These are phyloP conservation scores for Penicillium angulare DNA, from an alignment of 495 filamentous ascomycete genomes.

Conservation along the genomic window DNA sequence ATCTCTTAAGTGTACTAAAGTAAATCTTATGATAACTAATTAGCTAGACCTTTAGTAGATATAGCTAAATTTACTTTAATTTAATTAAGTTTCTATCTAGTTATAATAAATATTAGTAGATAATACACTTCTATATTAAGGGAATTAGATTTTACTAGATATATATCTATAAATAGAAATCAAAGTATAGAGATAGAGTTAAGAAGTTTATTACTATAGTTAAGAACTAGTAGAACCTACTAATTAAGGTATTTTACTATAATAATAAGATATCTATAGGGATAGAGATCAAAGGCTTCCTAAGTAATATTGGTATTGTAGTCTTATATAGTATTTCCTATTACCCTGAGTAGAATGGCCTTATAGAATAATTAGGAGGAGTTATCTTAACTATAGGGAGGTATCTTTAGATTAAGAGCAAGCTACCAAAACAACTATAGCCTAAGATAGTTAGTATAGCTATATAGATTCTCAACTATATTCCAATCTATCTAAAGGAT, in stretches of 20 bases:
- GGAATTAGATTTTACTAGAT: conserved; percentile 6
- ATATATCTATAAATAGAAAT: neutral
- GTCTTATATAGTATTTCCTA: neutral
- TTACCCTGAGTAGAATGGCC: conserved; percentile 3
- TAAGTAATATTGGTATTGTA: neutral
- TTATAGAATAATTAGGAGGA: conserved; percentile 2
- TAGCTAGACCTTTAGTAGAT: neutral
- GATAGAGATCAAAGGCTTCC: no score
- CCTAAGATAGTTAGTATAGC: neutral
- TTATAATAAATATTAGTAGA: neutral
- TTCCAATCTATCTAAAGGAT: neutral
- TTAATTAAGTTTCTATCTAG: conserved; percentile 1
- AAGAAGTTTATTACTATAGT: neutral
- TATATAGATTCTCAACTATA: conserved; percentile 7
- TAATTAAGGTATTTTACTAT: conserved; percentile 2
- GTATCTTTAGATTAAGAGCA: neutral
- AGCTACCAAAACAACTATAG: conserved; percentile 3
- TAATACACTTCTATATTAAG: conserved; percentile 8
- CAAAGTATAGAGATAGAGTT: neutral
- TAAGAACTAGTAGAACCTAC: conserved; percentile 1
- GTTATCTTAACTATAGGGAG: conserved; percentile 1
- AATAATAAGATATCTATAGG: conserved; percentile 2
- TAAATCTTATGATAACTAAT: conserved; percentile 3
- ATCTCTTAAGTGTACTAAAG: neutral
- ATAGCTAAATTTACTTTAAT: conserved; percentile 3